These are phyloP conservation scores for Lodderomyces pseudojiufengensis DNA, from an alignment of 1,139 yeast species.

Conservation along the genomic window DNA sequence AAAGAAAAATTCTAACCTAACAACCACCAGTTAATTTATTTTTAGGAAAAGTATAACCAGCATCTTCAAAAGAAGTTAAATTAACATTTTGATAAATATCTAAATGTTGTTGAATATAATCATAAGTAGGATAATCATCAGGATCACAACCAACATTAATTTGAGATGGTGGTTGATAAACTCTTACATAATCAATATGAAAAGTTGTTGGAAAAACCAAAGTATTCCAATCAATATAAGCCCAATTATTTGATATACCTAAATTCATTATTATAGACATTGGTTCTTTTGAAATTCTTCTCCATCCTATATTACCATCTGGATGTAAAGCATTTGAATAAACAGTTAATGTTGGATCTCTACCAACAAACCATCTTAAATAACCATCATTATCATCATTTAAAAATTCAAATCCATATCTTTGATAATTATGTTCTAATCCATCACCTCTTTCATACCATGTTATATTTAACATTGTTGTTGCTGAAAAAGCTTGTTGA, in stretches of 20 bases:
- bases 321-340: slow-evolving; percentile 67
- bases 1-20: too few species aligned
- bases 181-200: slow-evolving; percentile 71
- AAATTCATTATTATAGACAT: slow-evolving; percentile 76
- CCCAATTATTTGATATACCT: slow-evolving; percentile 82
- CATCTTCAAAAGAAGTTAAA: slow-evolving; percentile 60
- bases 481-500: slow-evolving; percentile 81
- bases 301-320: slow-evolving; percentile 77
- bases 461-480: slow-evolving; percentile 61
- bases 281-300: slow-evolving; percentile 80
- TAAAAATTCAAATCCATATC: slow-evolving; percentile 72
- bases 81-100: slow-evolving; percentile 63
- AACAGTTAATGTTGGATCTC: slow-evolving; percentile 60
- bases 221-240: slow-evolving; percentile 77
- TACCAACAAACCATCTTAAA: slow-evolving; percentile 79
- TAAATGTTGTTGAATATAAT: slow-evolving; percentile 63
- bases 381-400: slow-evolving; percentile 69
- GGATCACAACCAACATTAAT: slow-evolving; percentile 73
- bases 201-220: slow-evolving; percentile 65
- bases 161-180: slow-evolving; percentile 65
- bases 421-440: slow-evolving; percentile 50
- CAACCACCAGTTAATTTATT: slow-evolving; percentile 17
- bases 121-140: slow-evolving; percentile 62
- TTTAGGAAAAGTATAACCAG: slow-evolving; percentile 67
- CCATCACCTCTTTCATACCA: slow-evolving; percentile 69